Conservation (phyloP, 805 yeast species). For the Candida rishiriensis region DNA sequence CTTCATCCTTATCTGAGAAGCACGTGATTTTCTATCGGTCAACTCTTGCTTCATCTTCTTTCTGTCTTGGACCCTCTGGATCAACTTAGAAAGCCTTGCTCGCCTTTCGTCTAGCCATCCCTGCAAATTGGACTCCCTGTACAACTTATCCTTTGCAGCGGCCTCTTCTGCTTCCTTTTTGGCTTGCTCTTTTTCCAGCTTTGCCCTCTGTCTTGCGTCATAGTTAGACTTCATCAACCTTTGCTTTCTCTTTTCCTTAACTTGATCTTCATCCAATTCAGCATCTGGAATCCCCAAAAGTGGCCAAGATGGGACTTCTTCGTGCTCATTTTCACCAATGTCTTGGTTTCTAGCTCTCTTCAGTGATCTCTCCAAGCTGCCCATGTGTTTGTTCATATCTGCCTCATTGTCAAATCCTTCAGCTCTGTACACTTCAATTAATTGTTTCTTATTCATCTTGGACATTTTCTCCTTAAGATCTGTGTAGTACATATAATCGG, state of each 20-base stretch:
- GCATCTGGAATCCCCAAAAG: conserved; percentile 81
- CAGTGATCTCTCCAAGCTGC: conserved; percentile 62
- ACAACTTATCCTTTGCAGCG: conserved; percentile 61
- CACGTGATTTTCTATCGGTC: conserved; percentile 83
- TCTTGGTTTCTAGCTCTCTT: conserved; percentile 64
- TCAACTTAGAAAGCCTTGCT: conserved; percentile 49
- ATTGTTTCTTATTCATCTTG: conserved; percentile 47
- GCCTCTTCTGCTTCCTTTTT: conserved; percentile 55
- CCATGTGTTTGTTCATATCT: conserved; percentile 64
- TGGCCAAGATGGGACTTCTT: conserved; percentile 58
- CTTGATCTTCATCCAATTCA: conserved; percentile 69
- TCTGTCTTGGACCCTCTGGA: conserved; percentile 62
- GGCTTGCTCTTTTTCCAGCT: conserved; percentile 69
- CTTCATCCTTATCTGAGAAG: conserved; percentile 91
- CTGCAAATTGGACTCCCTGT: conserved; percentile 69
- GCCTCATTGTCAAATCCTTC: conserved; percentile 77
- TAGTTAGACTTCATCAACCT: conserved; percentile 75
- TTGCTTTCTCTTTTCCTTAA: conserved; percentile 85
- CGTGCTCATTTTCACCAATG: conserved; percentile 50
- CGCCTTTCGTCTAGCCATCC: conserved; percentile 81
- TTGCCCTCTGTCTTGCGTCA: conserved; percentile 83
- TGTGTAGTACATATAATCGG: conserved; percentile 70
- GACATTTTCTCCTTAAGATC: conserved; percentile 50
- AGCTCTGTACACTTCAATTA: conserved; percentile 49
- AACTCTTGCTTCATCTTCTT: conserved; percentile 69